phyloP scores from a whole-genome alignment of 2,329 filamentous ascomycete species.

The Diaporthe longicolla region DNA sequence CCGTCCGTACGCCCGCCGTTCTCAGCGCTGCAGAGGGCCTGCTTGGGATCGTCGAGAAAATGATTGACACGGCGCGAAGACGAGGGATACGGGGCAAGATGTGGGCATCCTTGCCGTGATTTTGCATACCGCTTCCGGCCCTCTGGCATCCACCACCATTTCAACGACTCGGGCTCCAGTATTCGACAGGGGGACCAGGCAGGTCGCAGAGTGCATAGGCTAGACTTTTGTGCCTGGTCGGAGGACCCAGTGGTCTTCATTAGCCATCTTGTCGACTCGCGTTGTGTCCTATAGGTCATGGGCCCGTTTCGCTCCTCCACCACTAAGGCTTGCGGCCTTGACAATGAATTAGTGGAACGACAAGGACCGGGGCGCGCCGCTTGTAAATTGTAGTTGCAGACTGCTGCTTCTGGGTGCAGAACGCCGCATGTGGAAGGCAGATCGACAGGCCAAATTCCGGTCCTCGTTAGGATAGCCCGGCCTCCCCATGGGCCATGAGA shows the following conservation, averaged over 20 bases:
- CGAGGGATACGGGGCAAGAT: slow-evolving; percentile 11
- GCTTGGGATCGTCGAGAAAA: not conserved
- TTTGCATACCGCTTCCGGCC: slow-evolving; percentile 19
- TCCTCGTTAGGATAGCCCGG: slow-evolving; percentile 2
- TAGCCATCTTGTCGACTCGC: not conserved
- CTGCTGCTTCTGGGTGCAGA: not conserved
- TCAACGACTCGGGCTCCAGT: slow-evolving; percentile 12
- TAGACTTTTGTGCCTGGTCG: not conserved
- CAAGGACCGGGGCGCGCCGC: not conserved
- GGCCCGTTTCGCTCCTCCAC: slow-evolving; percentile 17
- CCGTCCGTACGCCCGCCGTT: slow-evolving; percentile 1
- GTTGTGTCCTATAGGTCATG: slow-evolving; percentile 16
- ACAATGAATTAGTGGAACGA: not conserved
- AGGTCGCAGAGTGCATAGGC: slow-evolving; percentile 8
- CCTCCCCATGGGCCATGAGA: not conserved
- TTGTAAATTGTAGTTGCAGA: not conserved
- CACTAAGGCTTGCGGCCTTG: slow-evolving; percentile 6
- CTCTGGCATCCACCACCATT: slow-evolving; percentile 8
- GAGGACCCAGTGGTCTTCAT: slow-evolving; percentile 5
- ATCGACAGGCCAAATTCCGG: slow-evolving; percentile 17
- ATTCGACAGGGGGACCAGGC: slow-evolving; percentile 20
- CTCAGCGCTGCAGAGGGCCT: slow-evolving; percentile 28
- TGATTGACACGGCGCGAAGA: slow-evolving; percentile 17
- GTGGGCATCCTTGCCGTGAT: slow-evolving; percentile 21
- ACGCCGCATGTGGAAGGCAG: not conserved